Base-by-base conservation (phyloP, 2,329 filamentous ascomycete genomes). In the Bipolaris oryzae region DNA sequence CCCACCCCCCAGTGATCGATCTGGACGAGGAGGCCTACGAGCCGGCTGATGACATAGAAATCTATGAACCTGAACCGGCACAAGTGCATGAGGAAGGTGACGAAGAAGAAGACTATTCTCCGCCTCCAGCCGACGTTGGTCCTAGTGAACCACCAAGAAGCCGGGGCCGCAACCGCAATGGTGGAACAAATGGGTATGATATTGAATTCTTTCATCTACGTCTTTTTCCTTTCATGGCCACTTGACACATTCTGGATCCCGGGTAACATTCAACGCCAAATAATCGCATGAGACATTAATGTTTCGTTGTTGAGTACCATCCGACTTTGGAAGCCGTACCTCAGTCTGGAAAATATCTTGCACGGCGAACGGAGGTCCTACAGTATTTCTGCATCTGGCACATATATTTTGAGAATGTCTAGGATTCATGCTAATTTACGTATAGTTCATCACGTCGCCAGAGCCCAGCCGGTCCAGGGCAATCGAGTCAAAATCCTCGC, bases 401-500 rank as follows among this genome's bases (percentile, higher is more conserved):
- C 34, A 35, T 53, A 13, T 16, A 11, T 18, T 46, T 35, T 7
- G 25, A 35, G 18, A 10, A 5, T 34, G 21, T 21, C 15, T 18
- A 38, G 38, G 45, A 21, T 38, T 38, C 20, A 16, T 13, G 3
- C 67, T 69, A 56, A 70, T 62, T 38, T 11, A 33, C 44, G 5
- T 35, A 50, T 31, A 70, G 69, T 38, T 70, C 63, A 45, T 70
- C 63, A 45, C 74, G 70, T 47, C 76, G 73, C 39, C 77, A 77
- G 49, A 84, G 80, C 63, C 82, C 82, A 15, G 76, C 75, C 57
- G 76, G 64, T 33, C 73, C 74, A 37, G 65, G 66, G 28, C 72
- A 79, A 57, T 74, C 71, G 71, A 76, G 80, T 41, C 75, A 79
- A 45, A 77, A 80, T 38, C 75, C 80, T 47, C 80, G 80, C 52